Conservation (phyloP, 495 filamentous ascomycete species). For the Neurospora pannonica region DNA sequence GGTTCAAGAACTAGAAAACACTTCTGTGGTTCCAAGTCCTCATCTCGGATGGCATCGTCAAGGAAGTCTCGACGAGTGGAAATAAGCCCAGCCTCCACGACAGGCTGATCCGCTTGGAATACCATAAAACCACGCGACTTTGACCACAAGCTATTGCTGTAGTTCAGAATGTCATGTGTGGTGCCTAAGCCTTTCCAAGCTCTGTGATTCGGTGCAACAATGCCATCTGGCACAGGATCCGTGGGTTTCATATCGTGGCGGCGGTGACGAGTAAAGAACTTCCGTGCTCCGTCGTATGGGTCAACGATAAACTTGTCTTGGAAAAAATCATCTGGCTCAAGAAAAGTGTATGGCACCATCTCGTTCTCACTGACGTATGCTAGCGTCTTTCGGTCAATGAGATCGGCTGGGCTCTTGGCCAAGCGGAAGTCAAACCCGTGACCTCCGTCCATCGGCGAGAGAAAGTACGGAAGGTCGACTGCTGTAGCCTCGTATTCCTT, state of each 20-base stretch:
- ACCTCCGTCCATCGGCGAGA: conserved; percentile 50
- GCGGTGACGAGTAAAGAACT: conserved; percentile 42
- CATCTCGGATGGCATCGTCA: conserved; percentile 41
- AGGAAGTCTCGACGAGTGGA: conserved; percentile 73
- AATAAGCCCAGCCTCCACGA: conserved; percentile 63
- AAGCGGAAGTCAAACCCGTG: conserved; percentile 20
- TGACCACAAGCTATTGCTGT: conserved; percentile 33
- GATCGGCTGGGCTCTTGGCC: conserved; percentile 11
- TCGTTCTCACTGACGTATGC: conserved; percentile 40
- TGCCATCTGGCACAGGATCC: conserved; percentile 28
- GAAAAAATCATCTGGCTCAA: conserved; percentile 48
- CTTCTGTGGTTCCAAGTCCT: conserved; percentile 22
- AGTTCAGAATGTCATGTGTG: conserved; percentile 31
- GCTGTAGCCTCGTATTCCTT: conserved; percentile 62
- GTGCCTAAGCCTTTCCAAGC: conserved; percentile 14
- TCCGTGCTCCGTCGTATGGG: conserved; percentile 59
- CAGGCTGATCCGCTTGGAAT: conserved; percentile 60
- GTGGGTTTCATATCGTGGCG: conserved; percentile 35
- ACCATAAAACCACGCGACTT: conserved; percentile 15
- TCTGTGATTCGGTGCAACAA: conserved; percentile 17
- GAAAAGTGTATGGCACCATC: conserved; percentile 39
- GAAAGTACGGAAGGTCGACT: conserved; percentile 71
- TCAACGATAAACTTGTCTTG: conserved; percentile 62
- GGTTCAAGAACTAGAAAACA: conserved; percentile 43
- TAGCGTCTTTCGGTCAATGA: conserved; percentile 63